Base-by-base conservation (phyloP, 129 eudicot species). In the Centella asiatica region DNA sequence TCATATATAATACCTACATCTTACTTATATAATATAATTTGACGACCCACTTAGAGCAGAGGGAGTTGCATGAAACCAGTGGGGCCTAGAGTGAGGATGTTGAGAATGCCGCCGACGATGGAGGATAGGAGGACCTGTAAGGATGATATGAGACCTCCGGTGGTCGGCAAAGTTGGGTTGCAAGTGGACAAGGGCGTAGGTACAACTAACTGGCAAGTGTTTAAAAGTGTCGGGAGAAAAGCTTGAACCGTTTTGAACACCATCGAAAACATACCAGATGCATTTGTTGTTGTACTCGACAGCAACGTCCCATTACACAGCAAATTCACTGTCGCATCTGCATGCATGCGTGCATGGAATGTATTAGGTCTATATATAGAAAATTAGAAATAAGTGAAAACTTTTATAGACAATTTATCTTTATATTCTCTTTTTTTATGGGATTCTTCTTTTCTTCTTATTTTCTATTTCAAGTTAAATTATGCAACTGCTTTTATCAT, bases 281-380 rank as follows among this genome's bases (percentile, higher is more conserved):
- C 39, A 51, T 74, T 62, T 10, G 84, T 79, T 42, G 68, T 66
- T 28, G 77, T 15, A 20, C 57, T 51, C 4, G 80, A 61, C 9
- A 75, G 69, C 22, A 79, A 55, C 22, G 47, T 74, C 23, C 71
- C 68, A 12, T 71, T 77, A 57, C 84, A 79, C 11, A 18, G 59
- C 61, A 74, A 49, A 31, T 74, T 68, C 68, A 79, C 84, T 50
- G 42, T 13, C 13, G 84, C 84, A 74, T 74, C 84, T 79, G 77
- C 77, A 59, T n/a, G n/a, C n/a, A n/a, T n/a, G n/a, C 10, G 8
- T 9, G 0, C n/a, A 13, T 25, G 19, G 2, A 24, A 33, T 4
- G 13, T 50, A 3, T 50, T 23, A n/a, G n/a, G n/a, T n/a, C n/a
- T n/a, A n/a, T n/a, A n/a, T n/a, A n/a, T n/a, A n/a, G n/a, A n/a